A percentile compares a stretch with the other conserved stretches of the same genome.
Conservation (phyloP, 805 yeast species). For the Lipomyces orientalis region DNA sequence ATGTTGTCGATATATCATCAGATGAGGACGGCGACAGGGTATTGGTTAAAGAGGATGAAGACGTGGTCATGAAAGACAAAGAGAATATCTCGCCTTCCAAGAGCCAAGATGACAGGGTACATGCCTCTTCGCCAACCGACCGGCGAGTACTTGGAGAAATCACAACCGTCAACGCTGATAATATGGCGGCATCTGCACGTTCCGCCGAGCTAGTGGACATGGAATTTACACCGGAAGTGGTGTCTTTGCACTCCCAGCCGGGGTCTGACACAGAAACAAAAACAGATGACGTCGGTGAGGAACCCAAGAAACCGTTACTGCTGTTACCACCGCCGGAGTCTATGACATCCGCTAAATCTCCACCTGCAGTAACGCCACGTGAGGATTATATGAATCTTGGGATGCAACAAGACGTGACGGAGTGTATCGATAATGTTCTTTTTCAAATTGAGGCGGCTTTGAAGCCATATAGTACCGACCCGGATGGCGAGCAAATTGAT, state of each 20-base stretch:
- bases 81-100: conserved; percentile 15
- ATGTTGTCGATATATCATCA: conserved; percentile 40
- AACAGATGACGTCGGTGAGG: neutral
- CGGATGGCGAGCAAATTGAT: conserved; percentile 81
- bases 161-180: neutral
- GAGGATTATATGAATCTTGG: conserved; percentile 46
- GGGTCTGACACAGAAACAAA: neutral
- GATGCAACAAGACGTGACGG: conserved; percentile 96
- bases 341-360: conserved; percentile 8
- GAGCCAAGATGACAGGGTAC: neutral
- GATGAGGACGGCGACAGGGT: conserved; percentile 1
- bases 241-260: neutral
- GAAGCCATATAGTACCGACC: conserved; percentile 66
- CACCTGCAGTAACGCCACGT: conserved; percentile 16
- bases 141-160: conserved; percentile 22
- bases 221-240: neutral
- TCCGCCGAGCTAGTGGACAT: neutral
- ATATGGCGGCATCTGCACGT: neutral
- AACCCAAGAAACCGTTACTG: neutral
- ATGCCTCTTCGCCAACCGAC: neutral
- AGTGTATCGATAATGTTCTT: conserved; percentile 91
- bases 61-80: conserved; percentile 20
- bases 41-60: conserved; percentile 1
- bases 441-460: conserved; percentile 89
- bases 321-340: conserved; percentile 19